Base-by-base conservation (phyloP, 1,139 yeast genomes). In the Debaryomyces udenii region DNA sequence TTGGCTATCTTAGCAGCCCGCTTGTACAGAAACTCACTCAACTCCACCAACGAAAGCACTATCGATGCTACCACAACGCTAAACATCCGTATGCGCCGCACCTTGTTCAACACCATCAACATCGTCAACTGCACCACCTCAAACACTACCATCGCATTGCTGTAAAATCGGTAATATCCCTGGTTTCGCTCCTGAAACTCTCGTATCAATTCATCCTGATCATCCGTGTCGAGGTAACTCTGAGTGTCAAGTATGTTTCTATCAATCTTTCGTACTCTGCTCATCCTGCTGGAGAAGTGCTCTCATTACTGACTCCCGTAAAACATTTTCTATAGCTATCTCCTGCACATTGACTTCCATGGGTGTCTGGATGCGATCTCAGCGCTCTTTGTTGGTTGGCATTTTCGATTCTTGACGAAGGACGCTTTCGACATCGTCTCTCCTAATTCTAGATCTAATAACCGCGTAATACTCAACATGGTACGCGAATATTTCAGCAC, bases 1-100 rank as follows among this genome's bases (percentile, higher is more conserved):
- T 22, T 28, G 16, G 22, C 33, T n/a, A 10, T 13, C 17, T 31
- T 10, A 27, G 36, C 43, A 14, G 42, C 48, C 9, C 43, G 43
- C 30, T 39, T 14, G 22, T 24, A 24, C 35, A 18, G 22, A 10
- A 20, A 22, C 30, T 15, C 33, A 9, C 20, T 29, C 24, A 20
- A 15, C 14, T 30, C 36, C 30, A 23, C 38, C 40, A 27, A 39
- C 27, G 37, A 33, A 29, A 31, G 32, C 31, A 32, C 32, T 18
- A 41, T 11, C 37, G 36, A 40, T 32, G 27, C 27, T 36, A 33
- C 20, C 15, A 31, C 35, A 29, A 15, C 29, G 16, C 28, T 20
- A 20, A 28, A 16, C 27, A 27, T 27, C 23, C 34, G 35, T 6
- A 38, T 23, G 22, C 39, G 22, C 17, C 31, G 27, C 20, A 27